These are phyloP conservation scores for Bipolaris sorokiniana DNA, from an alignment of 2,329 filamentous ascomycete genomes.

Conservation along the genomic window DNA sequence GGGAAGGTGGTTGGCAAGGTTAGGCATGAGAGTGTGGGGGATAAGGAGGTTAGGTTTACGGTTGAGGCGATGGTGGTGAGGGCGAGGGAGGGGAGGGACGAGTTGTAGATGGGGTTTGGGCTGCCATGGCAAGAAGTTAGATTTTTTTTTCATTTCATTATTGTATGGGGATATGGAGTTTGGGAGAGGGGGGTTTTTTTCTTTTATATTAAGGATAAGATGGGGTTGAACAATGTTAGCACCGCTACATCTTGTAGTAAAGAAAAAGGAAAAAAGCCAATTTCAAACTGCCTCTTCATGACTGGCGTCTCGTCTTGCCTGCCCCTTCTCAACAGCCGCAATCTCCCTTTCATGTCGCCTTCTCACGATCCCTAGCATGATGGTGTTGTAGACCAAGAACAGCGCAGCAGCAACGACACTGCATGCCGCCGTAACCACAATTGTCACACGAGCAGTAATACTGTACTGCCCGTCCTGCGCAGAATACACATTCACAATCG, in stretches of 20 bases:
- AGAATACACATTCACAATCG: conserved; percentile 58
- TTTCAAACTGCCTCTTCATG: not conserved
- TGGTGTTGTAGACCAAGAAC: conserved; percentile 43
- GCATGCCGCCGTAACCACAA: conserved; percentile 40
- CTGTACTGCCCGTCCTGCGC: conserved; percentile 51
- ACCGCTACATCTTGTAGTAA: no score
- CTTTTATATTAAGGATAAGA: not conserved
- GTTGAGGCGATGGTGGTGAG: conserved; percentile 40
- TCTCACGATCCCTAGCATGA: conserved; percentile 44
- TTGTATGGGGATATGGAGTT: not conserved
- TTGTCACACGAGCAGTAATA: conserved; percentile 52
- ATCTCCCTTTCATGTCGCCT: conserved; percentile 42
- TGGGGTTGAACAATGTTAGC: no score
- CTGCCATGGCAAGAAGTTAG: no score
- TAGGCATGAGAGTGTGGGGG: conserved; percentile 28
- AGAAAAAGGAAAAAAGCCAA: not conserved
- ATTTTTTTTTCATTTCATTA: no score
- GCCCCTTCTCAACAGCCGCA: conserved; percentile 22
- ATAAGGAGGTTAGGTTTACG: conserved; percentile 40
- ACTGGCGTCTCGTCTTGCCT: conserved; percentile 9
- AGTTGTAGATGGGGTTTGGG: conserved; percentile 26
- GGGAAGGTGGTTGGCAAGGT: conserved; percentile 41
- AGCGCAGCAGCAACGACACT: conserved; percentile 4
- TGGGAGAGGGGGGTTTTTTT: not conserved
- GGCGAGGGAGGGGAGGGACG: conserved; percentile 27